Conservation (phyloP, 2,329 filamentous ascomycete genomes). For the Colletotrichum ledebouriae region DNA sequence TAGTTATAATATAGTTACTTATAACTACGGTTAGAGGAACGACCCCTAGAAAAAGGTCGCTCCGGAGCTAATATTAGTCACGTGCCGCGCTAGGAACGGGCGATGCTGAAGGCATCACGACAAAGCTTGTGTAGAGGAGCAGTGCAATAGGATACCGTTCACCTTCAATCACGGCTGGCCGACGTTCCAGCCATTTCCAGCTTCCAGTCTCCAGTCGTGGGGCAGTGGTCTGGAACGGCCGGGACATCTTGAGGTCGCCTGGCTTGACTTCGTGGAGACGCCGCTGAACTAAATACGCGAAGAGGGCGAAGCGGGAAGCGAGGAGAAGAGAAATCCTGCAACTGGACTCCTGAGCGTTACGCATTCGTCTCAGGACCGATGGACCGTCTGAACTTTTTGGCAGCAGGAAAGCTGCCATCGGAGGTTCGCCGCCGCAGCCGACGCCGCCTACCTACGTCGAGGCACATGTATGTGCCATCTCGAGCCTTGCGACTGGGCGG, state of each 20-base stretch:
- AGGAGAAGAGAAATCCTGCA: slow-evolving; percentile 10
- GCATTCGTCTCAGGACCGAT: slow-evolving; percentile 36
- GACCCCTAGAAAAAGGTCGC: no score
- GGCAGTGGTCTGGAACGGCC: slow-evolving; percentile 1
- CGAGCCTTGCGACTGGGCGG: slow-evolving; percentile 3
- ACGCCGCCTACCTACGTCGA: no score
- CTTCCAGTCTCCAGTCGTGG: slow-evolving; percentile 1
- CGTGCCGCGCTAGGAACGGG: no score
- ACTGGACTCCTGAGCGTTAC: slow-evolving; percentile 32
- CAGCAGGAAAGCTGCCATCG: slow-evolving; percentile 26
- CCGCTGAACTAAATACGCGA: slow-evolving; percentile 25
- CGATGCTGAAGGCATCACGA: no score
- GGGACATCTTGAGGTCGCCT: neutral
- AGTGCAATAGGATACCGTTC: neutral
- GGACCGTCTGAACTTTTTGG: slow-evolving; percentile 27
- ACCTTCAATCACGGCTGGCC: neutral
- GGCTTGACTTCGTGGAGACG: neutral
- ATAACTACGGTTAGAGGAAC: no score
- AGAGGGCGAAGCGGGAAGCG: slow-evolving; percentile 8
- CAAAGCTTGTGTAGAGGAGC: slow-evolving; percentile 17
- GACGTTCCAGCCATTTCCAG: neutral
- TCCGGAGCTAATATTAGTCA: no score
- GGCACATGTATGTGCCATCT: slow-evolving; percentile 5
- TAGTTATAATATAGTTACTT: no score
- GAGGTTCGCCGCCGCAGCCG: slow-evolving; percentile 30